A percentile compares a stretch with the other conserved stretches of the same genome.
These are phyloP conservation scores for Colletotrichum camelliae DNA, from an alignment of 2,329 filamentous ascomycete species.

Conservation along the genomic window DNA sequence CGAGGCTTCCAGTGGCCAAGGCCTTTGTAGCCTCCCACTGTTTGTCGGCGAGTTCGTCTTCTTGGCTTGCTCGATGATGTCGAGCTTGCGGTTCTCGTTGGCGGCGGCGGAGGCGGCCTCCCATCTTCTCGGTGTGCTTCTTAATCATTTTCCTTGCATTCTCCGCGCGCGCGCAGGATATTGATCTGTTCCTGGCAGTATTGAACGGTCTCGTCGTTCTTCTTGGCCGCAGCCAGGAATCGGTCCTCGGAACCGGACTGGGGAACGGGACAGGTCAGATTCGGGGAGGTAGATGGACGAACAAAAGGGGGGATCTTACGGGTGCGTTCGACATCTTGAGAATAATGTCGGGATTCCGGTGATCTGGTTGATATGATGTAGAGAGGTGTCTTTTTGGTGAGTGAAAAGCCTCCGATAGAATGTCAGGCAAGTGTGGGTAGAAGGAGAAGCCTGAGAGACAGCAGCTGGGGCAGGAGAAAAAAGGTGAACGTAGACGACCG, in stretches of 20 bases:
- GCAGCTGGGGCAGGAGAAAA: not conserved
- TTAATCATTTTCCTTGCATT: not conserved
- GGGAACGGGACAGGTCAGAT: not conserved
- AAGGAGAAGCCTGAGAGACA: not conserved
- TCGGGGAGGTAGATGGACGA: not conserved
- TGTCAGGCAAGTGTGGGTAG: not conserved
- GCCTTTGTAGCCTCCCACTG: not conserved
- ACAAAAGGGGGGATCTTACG: not conserved
- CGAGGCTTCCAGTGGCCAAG: not conserved
- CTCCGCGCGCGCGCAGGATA: rapidly evolving
- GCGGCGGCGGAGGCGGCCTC: not conserved
- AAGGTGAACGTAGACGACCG: not conserved
- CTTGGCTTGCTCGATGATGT: not conserved
- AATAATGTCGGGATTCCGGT: not conserved
- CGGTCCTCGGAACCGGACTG: not conserved
- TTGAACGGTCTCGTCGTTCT: not conserved
- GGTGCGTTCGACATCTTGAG: not conserved
- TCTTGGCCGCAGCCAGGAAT: rapidly evolving
- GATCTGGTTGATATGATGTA: not conserved
- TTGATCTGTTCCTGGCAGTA: not conserved
- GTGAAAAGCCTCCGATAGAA: not conserved
- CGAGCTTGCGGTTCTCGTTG: not conserved
- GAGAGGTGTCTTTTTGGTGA: not conserved
- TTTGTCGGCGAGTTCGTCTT: not conserved
- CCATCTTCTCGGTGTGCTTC: rapidly evolving